A percentile compares a stretch with the other conserved stretches of the same genome.
Evolutionary conservation across 352 stramenopile genomes (phyloP).

Genomic region (Globisporangium heterothallicum): DNA sequence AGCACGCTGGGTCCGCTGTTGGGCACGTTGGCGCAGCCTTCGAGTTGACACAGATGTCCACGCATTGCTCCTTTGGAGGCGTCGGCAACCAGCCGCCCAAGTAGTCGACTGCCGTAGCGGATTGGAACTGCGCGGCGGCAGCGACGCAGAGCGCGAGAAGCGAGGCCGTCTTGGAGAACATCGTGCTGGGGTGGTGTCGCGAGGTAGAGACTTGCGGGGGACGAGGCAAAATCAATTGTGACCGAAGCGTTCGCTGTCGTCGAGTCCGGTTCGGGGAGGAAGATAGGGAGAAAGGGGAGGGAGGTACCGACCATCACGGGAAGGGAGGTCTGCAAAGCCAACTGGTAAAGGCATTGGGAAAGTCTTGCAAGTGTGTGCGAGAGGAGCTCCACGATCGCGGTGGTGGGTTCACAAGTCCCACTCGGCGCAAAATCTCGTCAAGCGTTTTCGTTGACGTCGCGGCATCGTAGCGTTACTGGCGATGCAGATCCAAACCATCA

Average conservation of each 20-base stretch:
- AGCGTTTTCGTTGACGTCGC: no score
- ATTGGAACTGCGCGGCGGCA: slow-evolving; percentile 9
- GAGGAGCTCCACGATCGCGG: no score
- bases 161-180: slow-evolving; percentile 13
- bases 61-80: slow-evolving; percentile 45
- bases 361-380: not conserved
- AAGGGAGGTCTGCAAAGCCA: not conserved
- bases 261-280: no score
- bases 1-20: slow-evolving; percentile 40
- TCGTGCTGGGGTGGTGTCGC: not conserved
- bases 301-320: not conserved
- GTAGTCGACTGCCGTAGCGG: slow-evolving; percentile 39
- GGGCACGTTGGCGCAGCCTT: slow-evolving; percentile 52
- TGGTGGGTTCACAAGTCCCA: not conserved
- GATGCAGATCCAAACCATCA: no score
- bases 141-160: slow-evolving; percentile 9
- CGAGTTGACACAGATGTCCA: slow-evolving; percentile 73
- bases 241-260: no score
- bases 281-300: not conserved
- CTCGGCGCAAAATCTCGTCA: no score
- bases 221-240: slow-evolving; percentile 8
- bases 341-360: not conserved
- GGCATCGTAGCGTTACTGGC: no score
- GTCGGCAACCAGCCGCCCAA: slow-evolving; percentile 50
- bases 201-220: not conserved